Evolutionary conservation across 148 eudicot species (phyloP), one percentile per base, ranked within the genome.

Genomic region (Silene latifolia): DNA sequence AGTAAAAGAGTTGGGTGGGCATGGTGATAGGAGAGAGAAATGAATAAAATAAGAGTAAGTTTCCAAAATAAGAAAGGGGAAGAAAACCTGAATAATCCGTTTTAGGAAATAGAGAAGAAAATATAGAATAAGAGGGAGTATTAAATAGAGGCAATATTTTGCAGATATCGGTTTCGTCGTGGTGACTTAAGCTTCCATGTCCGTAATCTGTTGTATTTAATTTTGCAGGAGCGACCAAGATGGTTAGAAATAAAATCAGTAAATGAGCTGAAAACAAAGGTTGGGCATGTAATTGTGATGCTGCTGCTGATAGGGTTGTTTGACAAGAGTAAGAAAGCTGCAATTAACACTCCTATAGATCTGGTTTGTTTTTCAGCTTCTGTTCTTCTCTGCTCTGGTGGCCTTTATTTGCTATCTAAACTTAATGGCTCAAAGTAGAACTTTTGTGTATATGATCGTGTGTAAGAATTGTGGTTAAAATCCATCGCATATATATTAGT

Each of bases 261-360:
- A 2, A 89, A 89, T 53, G 93, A 87, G 88, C 89, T 95, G 81
- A 95, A 95, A 77, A 92, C 98, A 7, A 95, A 95, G 79, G 87
- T 95, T 4, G 98, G 98, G 12, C 98, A 92, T 79, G 98, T 92
- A 15, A 95, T 95, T 42, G 98, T 95, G 82, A 88, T 95, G 97
- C 83, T 95, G 73, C 89, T 95, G 8, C 84, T 95, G 6, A 95
- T 95, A 27, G 98, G 98, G 17, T 80, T 95, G 76, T 81, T 92
- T 47, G 98, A 95, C 69, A 90, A 95, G 83, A 90, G 96, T 71
- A 90, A 85, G 81, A 95, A 83, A 82, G 96, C 93, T 17, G 77
- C 77, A 19, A 90, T 92, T 66, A 78, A 74, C 23, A 54, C 98
- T 69, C 86, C 97, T 39, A 17, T 74, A 8, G 98, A 95, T 88